Evolutionary conservation across 768 basidiomycete species (phyloP).

Genomic region (Kwoniella sp.): DNA sequence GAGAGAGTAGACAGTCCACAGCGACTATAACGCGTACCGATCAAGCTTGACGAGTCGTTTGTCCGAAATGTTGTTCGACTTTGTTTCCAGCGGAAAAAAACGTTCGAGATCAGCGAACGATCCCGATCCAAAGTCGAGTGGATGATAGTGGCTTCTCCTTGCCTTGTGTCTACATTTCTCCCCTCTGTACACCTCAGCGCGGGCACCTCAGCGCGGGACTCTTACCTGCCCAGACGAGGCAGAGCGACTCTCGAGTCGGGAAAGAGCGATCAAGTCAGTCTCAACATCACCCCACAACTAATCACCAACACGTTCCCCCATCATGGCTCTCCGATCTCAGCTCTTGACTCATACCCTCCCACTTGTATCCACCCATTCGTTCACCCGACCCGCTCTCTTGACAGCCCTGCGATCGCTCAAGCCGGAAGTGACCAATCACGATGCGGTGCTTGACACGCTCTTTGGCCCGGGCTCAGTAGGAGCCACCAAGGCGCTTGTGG

Average conservation of each 20-base stretch:
- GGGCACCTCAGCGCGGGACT: background rate
- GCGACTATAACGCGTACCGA: too few relatives aligned
- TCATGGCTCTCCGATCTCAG: conserved; percentile 32
- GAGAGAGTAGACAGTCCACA: too few relatives aligned
- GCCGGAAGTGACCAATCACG: conserved; percentile 13
- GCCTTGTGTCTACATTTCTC: background rate
- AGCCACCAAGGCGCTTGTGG: conserved; percentile 23
- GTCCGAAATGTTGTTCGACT: too few relatives aligned
- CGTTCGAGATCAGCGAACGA: conserved; percentile 2
- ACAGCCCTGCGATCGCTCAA: conserved; percentile 19
- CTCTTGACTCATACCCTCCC: conserved; percentile 31
- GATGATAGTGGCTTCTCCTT: too few relatives aligned
- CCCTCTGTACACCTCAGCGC: background rate
- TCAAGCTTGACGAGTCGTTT: too few relatives aligned
- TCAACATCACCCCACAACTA: background rate
- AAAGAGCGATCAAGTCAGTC: background rate
- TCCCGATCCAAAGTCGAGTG: too few relatives aligned
- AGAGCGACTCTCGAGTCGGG: too few relatives aligned
- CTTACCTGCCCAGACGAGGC: too few relatives aligned
- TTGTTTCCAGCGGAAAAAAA: too few relatives aligned
- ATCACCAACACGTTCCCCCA: too few relatives aligned
- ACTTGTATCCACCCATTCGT: conserved; percentile 31
- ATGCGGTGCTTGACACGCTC: conserved; percentile 31
- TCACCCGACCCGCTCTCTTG: conserved; percentile 34
- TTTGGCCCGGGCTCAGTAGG: conserved; percentile 24